Base-by-base conservation (phyloP, 768 basidiomycete species). In the Panus rudis region DNA sequence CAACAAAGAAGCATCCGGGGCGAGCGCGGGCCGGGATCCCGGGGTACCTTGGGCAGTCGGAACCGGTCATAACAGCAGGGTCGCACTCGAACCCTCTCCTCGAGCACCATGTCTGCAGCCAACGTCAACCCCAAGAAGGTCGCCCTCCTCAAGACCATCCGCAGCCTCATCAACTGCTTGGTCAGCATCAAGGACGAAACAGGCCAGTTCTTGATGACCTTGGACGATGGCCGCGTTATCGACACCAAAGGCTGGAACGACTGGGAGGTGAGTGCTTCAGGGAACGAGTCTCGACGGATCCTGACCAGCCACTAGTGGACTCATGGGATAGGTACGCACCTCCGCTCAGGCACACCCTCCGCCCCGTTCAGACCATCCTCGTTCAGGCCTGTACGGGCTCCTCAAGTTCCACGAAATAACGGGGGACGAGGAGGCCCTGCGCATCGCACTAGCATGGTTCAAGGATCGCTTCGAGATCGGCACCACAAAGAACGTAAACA, bases 201-300 rank as follows among this genome's bases (percentile, higher is more conserved):
- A 0, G 75, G 76, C 27, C 67, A 74, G 53, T 77, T 72, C 57
- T 54, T 78, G 16, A 52, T 75, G 55, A 60, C 63, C 11, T 56
- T 75, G n/a, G 58, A 60, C 12, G 72, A 77, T 55, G 75, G 74
- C 4, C 64, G 72, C 21, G 55, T 71, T 28, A 73, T 78, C 31
- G 75, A 79, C 48, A 78, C 76, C 1, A 78, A 78, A 48, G 71
- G 72, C 6, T 78, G 75, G 74, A 65, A 73, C 42, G 73, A 75
- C 42, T 78, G 76, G 75, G 73, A 76, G 56, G 67, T 63, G 33
- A 46, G 60, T 20, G 4, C 14, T 43, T 26, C 37, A 31, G 37
- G 2, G 33, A n/a, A 19, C 20, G 22, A 20, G 12, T 21, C 17
- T 22, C 24, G 26, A 37, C 10, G 23, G 3, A 13, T 6, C 5